A percentile compares a stretch with the other conserved stretches of the same genome.
phyloP scores from a whole-genome alignment of 805 yeast species.

The Suhomyces pyralidae region DNA sequence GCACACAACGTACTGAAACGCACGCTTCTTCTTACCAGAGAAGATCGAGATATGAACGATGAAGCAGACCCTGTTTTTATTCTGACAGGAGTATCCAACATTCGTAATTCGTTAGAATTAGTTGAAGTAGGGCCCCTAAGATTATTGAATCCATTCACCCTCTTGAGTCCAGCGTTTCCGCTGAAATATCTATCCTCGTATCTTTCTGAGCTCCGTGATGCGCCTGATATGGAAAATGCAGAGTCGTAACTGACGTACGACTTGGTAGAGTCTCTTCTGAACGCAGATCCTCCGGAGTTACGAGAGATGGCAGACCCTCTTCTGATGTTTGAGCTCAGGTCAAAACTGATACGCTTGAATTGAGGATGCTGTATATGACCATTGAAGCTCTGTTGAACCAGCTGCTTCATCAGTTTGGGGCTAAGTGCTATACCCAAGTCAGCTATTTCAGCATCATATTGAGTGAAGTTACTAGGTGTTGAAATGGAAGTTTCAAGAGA shows the following conservation, averaged over 20 bases:
- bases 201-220: slow-evolving; percentile 11
- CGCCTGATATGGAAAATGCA: slow-evolving; percentile 38
- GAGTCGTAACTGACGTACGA: slow-evolving; percentile 65
- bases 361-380: slow-evolving; percentile 1
- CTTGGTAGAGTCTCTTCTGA: slow-evolving; percentile 38
- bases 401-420: slow-evolving; percentile 30
- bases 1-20: slow-evolving; percentile 38
- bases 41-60: slow-evolving; percentile 19
- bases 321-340: slow-evolving; percentile 15
- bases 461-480: slow-evolving; percentile 37
- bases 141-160: slow-evolving; percentile 50
- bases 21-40: slow-evolving; percentile 29
- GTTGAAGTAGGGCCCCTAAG: slow-evolving; percentile 28
- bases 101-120: neutral
- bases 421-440: slow-evolving; percentile 43
- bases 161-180: slow-evolving; percentile 29
- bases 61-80: slow-evolving; percentile 14
- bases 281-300: slow-evolving; percentile 21
- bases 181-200: slow-evolving; percentile 14
- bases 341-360: slow-evolving; percentile 23
- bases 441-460: slow-evolving; percentile 39
- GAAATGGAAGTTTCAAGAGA: slow-evolving; percentile 23
- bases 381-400: slow-evolving; percentile 5
- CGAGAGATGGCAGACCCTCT: slow-evolving; percentile 23
- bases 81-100: slow-evolving; percentile 13